These are phyloP conservation scores for Wickerhamiella galacta DNA, from an alignment of 805 yeast genomes.

Conservation along the genomic window DNA sequence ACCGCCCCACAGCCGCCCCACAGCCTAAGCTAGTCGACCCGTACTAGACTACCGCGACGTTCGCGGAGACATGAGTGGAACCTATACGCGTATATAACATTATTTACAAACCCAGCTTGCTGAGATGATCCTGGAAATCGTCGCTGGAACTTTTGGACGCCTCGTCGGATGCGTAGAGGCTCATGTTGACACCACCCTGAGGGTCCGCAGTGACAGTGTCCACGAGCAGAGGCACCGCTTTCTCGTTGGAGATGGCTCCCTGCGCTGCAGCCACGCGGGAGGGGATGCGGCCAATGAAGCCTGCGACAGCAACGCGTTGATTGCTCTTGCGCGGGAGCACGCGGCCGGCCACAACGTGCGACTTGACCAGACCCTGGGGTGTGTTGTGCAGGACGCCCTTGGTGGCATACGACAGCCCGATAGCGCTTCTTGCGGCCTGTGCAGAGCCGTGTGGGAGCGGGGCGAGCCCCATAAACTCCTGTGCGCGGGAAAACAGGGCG, in stretches of 20 bases:
- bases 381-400: constrained; percentile 20
- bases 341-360: constrained; percentile 16
- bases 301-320: constrained; percentile 15
- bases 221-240: background rate
- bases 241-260: background rate
- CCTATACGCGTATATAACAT: too few species aligned
- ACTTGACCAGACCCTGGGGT: constrained; percentile 16
- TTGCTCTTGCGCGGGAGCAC: constrained; percentile 6
- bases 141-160: background rate
- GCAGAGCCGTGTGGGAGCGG: constrained; percentile 1
- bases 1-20: too few species aligned
- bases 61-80: too few species aligned
- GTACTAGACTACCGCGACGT: too few species aligned
- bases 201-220: background rate
- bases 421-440: constrained; percentile 1
- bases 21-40: too few species aligned
- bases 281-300: constrained; percentile 15
- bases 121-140: background rate
- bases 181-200: background rate
- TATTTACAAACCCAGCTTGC: too few species aligned
- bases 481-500: background rate
- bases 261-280: constrained; percentile 1
- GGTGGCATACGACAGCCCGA: constrained; percentile 20
- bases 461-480: constrained; percentile 3
- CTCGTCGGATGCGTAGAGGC: background rate